Evolutionary conservation across 371 early-diverging fungal species (phyloP).

Genomic region (Mucor indicus): DNA sequence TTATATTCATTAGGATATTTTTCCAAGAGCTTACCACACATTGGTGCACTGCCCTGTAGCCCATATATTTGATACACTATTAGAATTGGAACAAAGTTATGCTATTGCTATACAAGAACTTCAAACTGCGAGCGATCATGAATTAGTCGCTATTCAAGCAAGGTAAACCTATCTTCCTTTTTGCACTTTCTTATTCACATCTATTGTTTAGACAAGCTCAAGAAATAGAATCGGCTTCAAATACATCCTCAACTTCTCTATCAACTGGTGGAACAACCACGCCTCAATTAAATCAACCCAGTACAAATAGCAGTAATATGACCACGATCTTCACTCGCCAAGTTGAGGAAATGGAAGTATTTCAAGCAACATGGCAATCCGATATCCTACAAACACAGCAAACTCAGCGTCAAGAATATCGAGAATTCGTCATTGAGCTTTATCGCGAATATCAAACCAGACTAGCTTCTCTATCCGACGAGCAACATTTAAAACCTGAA

Average conservation of each 20-base stretch:
- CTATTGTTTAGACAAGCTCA: slow-evolving; percentile 26
- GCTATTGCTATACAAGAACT: slow-evolving; percentile 58
- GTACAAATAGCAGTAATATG: slow-evolving; percentile 18
- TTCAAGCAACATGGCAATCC: slow-evolving; percentile 63
- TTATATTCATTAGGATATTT: slow-evolving; percentile 47
- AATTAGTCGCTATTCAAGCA: slow-evolving; percentile 32
- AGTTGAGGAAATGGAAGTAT: slow-evolving; percentile 61
- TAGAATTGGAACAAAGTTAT: slow-evolving; percentile 67
- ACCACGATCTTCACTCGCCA: slow-evolving; percentile 51
- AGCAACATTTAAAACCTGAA: slow-evolving; percentile 8
- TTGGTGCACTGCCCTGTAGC: slow-evolving; percentile 62
- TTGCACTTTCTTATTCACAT: neutral
- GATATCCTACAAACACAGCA: slow-evolving; percentile 57
- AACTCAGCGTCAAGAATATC: slow-evolving; percentile 63
- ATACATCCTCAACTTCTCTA: slow-evolving; percentile 4
- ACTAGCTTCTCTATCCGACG: slow-evolving; percentile 19
- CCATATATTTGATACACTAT: slow-evolving; percentile 62
- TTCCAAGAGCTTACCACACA: slow-evolving; percentile 72
- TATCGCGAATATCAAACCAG: slow-evolving; percentile 53
- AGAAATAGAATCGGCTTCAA: slow-evolving; percentile 25
- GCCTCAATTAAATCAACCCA: too few species aligned
- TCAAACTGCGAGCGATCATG: slow-evolving; percentile 38
- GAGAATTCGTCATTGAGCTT: slow-evolving; percentile 67
- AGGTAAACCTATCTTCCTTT: slow-evolving; percentile 20
- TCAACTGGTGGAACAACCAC: neutral